Base-by-base conservation (phyloP, 148 eudicot species). In the Rheum nobile region DNA sequence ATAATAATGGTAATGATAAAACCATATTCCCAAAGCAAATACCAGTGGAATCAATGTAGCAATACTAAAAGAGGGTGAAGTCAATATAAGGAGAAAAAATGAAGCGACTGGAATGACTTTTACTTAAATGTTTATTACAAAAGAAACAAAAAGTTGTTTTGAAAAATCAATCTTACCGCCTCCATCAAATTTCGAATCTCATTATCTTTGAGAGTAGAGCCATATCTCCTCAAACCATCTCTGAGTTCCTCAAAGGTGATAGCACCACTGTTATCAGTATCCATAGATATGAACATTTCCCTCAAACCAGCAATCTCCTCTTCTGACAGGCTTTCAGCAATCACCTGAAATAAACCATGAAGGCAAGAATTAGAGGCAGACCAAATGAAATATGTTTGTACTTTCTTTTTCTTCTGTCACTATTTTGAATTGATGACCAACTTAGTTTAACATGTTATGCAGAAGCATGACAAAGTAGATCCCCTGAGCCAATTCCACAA, bases 271-370 rank as follows among this genome's bases (percentile, higher is more conserved):
- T 71, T 71, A 71, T 71, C 73, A 21, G 73, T 71, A 43, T 71
- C 73, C 73, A 71, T 71, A 38, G 73, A 71, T 13, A 12, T 71
- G 29, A 71, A 71, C 73, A 71, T 71, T 38, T 71, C 73, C 50
- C 50, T 71, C 73, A 71, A 71, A 41, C 73, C 73, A 38, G 73
- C 73, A 71, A 71, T 71, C 73, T 71, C 73, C 50, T 71, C 73
- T 71, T 65, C 73, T 71, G 73, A 71, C 48, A 71, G 48, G 29
- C 73, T 39, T 43, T 71, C 73, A 71, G 73, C 73, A 71, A 71
- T 71, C 29, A 71, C 73, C 73, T 71, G 73, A 71, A 65, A 31
- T 22, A 6, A 32, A 63, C 6, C 39, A 32, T 3, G 70, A 31
- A 34, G 70, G 21, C 70, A 65, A 65, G 9, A 17, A 65, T 32